phyloP scores from a whole-genome alignment of 192 early-diverging fungal species.

The Coemansia sp. region DNA sequence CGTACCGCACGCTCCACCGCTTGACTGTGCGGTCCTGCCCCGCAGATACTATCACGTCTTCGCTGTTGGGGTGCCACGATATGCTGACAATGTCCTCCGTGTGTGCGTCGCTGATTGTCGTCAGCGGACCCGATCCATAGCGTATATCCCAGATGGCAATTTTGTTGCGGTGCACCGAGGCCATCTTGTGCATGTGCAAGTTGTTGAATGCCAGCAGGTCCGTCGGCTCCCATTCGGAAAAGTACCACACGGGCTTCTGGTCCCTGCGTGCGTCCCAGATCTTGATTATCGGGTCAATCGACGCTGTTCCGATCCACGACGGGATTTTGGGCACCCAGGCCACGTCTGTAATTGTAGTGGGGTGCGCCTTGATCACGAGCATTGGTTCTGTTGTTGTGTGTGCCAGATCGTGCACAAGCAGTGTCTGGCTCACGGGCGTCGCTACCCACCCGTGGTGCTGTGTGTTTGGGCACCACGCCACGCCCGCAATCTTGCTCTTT shows the following conservation, averaged over 20 bases:
- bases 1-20: conserved; percentile 21
- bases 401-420: conserved; percentile 39
- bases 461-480: conserved; percentile 40
- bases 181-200: conserved; percentile 34
- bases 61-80: conserved; percentile 31
- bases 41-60: conserved; percentile 26
- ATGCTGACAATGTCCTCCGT: conserved; percentile 38
- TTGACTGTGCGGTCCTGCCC: conserved; percentile 38
- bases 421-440: conserved; percentile 38
- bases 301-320: conserved; percentile 42
- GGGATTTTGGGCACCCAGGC: conserved; percentile 42
- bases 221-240: conserved; percentile 44
- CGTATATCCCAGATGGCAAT: conserved; percentile 51
- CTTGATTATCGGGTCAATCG: conserved; percentile 46
- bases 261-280: conserved; percentile 48
- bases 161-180: conserved; percentile 37
- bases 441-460: conserved; percentile 44
- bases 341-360: conserved; percentile 45
- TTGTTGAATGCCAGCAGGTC: conserved; percentile 40
- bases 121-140: conserved; percentile 32
- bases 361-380: conserved; percentile 32
- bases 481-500: conserved; percentile 32
- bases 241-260: conserved; percentile 50
- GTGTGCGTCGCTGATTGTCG: conserved; percentile 38
- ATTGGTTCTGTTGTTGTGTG: conserved; percentile 27